A percentile compares a stretch with the other conserved stretches of the same genome.
Conservation (phyloP, 257 asterid genomes). For the Solanum arcanum region DNA sequence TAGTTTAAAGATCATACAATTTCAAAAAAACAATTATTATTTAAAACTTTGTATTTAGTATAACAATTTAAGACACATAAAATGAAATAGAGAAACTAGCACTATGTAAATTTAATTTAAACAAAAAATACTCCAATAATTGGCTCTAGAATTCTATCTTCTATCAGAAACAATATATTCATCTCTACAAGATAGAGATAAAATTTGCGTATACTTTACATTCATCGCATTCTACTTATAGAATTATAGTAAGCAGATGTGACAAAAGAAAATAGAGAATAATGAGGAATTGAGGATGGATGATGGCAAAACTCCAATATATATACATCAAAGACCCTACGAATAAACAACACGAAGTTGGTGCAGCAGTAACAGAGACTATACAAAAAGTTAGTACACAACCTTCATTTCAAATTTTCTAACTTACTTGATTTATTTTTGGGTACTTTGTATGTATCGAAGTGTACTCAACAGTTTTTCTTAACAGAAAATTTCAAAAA, state of each 20-base stretch:
- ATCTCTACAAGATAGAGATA: fast-evolving
- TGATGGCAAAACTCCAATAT: background rate
- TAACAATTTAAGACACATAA: background rate
- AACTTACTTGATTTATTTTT: background rate
- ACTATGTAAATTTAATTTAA: too few relatives aligned
- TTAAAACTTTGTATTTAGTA: too few relatives aligned
- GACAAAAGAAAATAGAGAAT: background rate
- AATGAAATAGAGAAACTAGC: too few relatives aligned
- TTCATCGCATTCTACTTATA: background rate
- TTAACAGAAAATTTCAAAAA: background rate
- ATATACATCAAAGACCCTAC: background rate
- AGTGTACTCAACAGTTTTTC: background rate
- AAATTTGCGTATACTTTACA: background rate
- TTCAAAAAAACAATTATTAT: too few relatives aligned
- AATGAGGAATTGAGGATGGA: background rate
- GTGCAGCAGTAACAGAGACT: background rate
- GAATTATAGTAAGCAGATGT: background rate
- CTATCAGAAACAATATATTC: background rate
- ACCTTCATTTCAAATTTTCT: background rate
- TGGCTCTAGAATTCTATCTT: background rate
- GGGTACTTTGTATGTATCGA: background rate
- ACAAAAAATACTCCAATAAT: background rate
- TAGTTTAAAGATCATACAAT: too few relatives aligned
- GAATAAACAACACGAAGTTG: background rate
- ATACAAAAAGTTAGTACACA: background rate